Percentiles rank a stretch among this genome's conserved stretches.
Conservation (phyloP, 805 yeast species). For the Kurtzmaniella cleridarum region DNA sequence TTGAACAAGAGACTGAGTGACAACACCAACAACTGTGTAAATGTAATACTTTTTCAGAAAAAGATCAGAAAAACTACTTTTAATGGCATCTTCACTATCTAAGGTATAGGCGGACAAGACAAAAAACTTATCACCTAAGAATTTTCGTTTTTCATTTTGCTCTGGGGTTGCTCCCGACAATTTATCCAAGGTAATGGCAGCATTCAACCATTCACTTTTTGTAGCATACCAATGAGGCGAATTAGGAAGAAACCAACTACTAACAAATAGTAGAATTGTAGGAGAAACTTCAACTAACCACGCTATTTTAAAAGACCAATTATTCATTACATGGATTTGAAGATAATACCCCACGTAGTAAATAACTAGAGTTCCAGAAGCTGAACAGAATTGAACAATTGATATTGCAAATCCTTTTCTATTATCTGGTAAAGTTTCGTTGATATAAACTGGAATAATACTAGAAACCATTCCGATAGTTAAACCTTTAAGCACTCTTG, state of each 20-base stretch:
- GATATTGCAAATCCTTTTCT: slow-evolving; percentile 19
- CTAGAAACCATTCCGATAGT: slow-evolving; percentile 27
- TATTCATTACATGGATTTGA: slow-evolving; percentile 6
- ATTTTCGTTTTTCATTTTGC: slow-evolving; percentile 5
- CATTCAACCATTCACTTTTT: slow-evolving; percentile 29
- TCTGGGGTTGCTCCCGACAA: slow-evolving; percentile 9
- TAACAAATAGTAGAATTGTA: slow-evolving; percentile 12
- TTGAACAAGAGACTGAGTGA: slow-evolving; percentile 39
- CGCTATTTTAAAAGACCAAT: slow-evolving; percentile 9
- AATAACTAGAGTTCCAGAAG: slow-evolving; percentile 15
- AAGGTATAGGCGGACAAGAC: slow-evolving; percentile 22
- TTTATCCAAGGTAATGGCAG: slow-evolving; percentile 17
- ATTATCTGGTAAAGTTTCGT: slow-evolving; percentile 21
- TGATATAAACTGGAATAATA: slow-evolving; percentile 25
- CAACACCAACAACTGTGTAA: slow-evolving; percentile 32
- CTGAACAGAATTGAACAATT: slow-evolving; percentile 16
- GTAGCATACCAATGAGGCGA: slow-evolving; percentile 27
- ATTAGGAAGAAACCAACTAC: slow-evolving; percentile 22
- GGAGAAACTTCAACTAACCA: slow-evolving; percentile 20
- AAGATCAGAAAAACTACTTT: slow-evolving; percentile 21
- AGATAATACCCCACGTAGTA: slow-evolving; percentile 12
- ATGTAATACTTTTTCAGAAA: slow-evolving; percentile 27
- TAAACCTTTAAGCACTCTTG: slow-evolving; percentile 25
- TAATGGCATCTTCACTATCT: slow-evolving; percentile 8
- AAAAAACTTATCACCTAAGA: slow-evolving; percentile 13